These are phyloP conservation scores for Leishmania martiniquensis DNA, from an alignment of 208 protist species.

Conservation along the genomic window DNA sequence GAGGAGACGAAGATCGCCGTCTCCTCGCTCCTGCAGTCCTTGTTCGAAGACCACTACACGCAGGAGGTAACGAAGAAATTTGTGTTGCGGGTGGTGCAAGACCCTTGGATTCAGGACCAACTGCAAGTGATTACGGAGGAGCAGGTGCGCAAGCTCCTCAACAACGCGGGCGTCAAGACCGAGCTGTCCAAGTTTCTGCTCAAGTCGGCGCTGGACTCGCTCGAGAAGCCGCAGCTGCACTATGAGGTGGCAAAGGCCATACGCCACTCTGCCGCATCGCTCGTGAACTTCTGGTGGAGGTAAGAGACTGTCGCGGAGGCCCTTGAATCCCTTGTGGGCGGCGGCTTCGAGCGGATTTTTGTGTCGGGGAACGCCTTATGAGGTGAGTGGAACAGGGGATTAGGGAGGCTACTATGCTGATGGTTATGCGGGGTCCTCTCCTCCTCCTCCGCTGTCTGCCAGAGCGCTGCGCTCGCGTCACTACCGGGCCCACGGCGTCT, in stretches of 20 bases:
- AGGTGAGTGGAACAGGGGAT: too few species aligned
- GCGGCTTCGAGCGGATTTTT: neutral
- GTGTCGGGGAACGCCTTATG: neutral
- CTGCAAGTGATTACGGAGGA: constrained; percentile 80
- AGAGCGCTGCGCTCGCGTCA: neutral
- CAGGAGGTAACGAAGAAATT: constrained; percentile 93
- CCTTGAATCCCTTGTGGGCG: neutral
- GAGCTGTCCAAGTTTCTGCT: constrained; percentile 67
- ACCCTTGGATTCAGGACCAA: constrained; percentile 88
- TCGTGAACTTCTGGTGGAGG: constrained; percentile 62
- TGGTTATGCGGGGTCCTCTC: too few species aligned
- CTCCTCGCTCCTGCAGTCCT: constrained; percentile 75
- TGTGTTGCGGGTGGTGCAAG: constrained; percentile 78
- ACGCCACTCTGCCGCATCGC: constrained; percentile 39
- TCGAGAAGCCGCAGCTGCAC: constrained; percentile 69
- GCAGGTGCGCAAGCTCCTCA: constrained; percentile 65
- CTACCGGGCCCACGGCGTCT: too few species aligned
- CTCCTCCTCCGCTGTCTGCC: neutral
- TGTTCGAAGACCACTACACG: constrained; percentile 93
- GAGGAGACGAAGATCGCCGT: constrained; percentile 85
- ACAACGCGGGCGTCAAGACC: constrained; percentile 51
- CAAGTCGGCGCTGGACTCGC: constrained; percentile 46
- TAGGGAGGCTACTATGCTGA: neutral
- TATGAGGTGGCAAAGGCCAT: constrained; percentile 63
- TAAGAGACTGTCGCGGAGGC: neutral